These are phyloP conservation scores for Papiliotrema laurentii DNA, from an alignment of 1,284 basidiomycete genomes.

Conservation along the genomic window DNA sequence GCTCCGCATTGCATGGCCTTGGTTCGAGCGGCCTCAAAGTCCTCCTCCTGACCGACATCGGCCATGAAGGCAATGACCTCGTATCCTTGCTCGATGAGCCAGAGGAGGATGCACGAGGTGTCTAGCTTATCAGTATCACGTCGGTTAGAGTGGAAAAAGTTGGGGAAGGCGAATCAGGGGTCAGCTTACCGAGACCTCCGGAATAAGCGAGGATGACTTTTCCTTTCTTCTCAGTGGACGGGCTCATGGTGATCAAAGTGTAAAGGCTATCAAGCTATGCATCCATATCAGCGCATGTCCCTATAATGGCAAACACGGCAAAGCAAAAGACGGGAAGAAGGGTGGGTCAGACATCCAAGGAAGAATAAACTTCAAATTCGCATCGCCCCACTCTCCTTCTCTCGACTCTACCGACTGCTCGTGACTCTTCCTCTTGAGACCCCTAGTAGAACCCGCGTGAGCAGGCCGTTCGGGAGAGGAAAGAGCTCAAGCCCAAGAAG, in stretches of 20 bases:
- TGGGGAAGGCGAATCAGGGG: conserved; percentile 17
- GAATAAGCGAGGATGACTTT: conserved; percentile 72
- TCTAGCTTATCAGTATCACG: conserved; percentile 53
- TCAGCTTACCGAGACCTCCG: conserved; percentile 80
- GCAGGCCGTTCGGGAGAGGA: neutral
- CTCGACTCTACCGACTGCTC: conserved; percentile 13
- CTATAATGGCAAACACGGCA: neutral
- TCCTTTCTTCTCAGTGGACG: conserved; percentile 42
- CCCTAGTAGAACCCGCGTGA: neutral
- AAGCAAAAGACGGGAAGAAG: conserved; percentile 8
- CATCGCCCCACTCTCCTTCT: conserved; percentile 33
- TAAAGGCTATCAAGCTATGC: neutral
- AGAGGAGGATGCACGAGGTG: conserved; percentile 93
- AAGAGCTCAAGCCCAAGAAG: conserved; percentile 22
- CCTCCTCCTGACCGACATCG: conserved; percentile 98
- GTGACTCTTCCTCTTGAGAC: neutral
- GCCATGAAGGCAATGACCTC: conserved; percentile 99
- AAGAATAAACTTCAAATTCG: conserved; percentile 49
- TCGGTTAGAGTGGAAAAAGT: conserved; percentile 2
- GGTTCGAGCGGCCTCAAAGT: conserved; percentile 86
- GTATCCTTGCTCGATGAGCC: conserved; percentile 97
- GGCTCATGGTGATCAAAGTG: conserved; percentile 17
- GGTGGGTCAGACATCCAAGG: conserved; percentile 50
- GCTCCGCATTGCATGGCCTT: conserved; percentile 93
- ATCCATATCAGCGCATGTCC: conserved; percentile 3